These are phyloP conservation scores for Sugiyamaella chiloensis DNA, from an alignment of 805 yeast genomes.

Conservation along the genomic window DNA sequence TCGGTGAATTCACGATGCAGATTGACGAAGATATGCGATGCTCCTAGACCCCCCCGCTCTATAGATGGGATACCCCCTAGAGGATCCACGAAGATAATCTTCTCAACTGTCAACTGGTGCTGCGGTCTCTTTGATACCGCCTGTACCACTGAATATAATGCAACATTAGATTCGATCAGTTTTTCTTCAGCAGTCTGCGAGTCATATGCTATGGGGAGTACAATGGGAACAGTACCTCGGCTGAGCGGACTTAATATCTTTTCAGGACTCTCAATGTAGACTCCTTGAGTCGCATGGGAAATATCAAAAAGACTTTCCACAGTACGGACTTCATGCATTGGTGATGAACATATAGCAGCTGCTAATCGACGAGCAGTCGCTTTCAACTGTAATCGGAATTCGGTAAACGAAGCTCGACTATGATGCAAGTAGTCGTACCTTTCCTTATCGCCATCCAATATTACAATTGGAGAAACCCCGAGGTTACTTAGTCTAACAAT, in stretches of 20 bases:
- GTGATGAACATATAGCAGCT: slow-evolving; percentile 18
- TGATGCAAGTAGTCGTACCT: slow-evolving; percentile 25
- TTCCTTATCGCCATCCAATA: slow-evolving; percentile 47
- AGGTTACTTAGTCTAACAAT: slow-evolving; percentile 51
- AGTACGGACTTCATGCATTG: slow-evolving; percentile 26
- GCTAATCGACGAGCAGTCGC: slow-evolving; percentile 22
- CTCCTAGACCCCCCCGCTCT: slow-evolving; percentile 64
- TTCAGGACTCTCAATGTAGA: slow-evolving; percentile 35
- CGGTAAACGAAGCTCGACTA: slow-evolving; percentile 23
- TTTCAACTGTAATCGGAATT: slow-evolving; percentile 28
- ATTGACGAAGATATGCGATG: slow-evolving; percentile 82
- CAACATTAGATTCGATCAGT: slow-evolving; percentile 40
- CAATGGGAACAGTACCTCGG: slow-evolving; percentile 45
- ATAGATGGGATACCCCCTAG: slow-evolving; percentile 89
- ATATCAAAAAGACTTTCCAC: slow-evolving; percentile 40
- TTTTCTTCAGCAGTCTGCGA: slow-evolving; percentile 42
- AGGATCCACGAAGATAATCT: slow-evolving; percentile 72
- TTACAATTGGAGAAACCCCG: slow-evolving; percentile 73
- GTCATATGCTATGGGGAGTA: slow-evolving; percentile 68
- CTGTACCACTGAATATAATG: slow-evolving; percentile 39
- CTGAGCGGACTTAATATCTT: slow-evolving; percentile 42
- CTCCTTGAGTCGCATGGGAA: slow-evolving; percentile 13
- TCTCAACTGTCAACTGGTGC: slow-evolving; percentile 59
- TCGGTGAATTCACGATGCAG: slow-evolving; percentile 74
- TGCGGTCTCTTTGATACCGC: slow-evolving; percentile 30